A percentile compares a stretch with the other conserved stretches of the same genome.
phyloP scores from a whole-genome alignment of 148 eudicot genomes.

The Talinum fruticosum region DNA sequence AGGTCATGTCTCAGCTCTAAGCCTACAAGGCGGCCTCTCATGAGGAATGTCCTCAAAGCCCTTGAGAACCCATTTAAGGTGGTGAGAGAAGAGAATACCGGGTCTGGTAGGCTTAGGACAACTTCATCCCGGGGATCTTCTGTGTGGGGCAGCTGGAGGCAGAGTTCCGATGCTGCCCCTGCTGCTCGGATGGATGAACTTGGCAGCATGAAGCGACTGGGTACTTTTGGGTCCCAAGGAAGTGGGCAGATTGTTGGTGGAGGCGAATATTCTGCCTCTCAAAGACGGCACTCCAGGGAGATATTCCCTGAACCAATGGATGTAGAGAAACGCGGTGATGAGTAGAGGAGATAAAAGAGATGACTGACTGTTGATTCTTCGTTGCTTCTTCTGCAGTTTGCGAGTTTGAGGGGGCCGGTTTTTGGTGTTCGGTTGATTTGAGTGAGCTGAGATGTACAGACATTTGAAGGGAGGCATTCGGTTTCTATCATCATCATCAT shows the following conservation, averaged over 20 bases:
- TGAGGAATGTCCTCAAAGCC: conserved; percentile 88
- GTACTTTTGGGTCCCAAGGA: conserved; percentile 62
- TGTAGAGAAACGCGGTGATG: conserved; percentile 39
- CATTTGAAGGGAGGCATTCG: conserved; percentile 7
- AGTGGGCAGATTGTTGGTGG: conserved; percentile 50
- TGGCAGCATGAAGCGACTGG: conserved; percentile 52
- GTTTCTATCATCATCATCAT: neutral
- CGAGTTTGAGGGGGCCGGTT: conserved; percentile 30
- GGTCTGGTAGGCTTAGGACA: conserved; percentile 73
- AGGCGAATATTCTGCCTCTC: conserved; percentile 52
- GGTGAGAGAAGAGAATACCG: conserved; percentile 67
- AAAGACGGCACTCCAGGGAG: conserved; percentile 63
- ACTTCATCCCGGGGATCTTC: conserved; percentile 85
- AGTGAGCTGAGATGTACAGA: conserved; percentile 34
- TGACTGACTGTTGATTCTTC: conserved; percentile 47
- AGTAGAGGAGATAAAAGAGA: conserved; percentile 5
- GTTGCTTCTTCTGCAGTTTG: conserved; percentile 24
- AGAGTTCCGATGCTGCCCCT: conserved; percentile 56
- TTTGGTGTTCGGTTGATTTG: conserved; percentile 29
- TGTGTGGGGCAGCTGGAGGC: conserved; percentile 94
- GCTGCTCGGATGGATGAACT: conserved; percentile 42
- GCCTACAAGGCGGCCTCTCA: conserved; percentile 77
- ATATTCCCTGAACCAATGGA: conserved; percentile 69
- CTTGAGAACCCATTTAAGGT: conserved; percentile 92
- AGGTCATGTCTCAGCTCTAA: conserved; percentile 92